Conservation (phyloP, 371 early-diverging fungal species). For the Phascolomyces articulosus region DNA sequence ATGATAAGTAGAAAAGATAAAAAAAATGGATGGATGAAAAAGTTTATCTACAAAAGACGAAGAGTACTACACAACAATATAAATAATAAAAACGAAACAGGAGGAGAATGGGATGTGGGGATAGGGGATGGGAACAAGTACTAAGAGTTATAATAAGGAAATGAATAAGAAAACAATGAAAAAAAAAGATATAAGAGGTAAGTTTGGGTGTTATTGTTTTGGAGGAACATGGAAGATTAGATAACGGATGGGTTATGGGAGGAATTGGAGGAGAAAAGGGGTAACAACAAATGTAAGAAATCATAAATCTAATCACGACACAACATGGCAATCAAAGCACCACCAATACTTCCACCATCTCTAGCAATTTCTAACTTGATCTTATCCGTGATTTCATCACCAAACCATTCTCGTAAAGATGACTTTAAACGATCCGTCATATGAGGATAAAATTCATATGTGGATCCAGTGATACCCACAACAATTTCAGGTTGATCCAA, state of each 20-base stretch:
- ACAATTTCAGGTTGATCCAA: conserved; percentile 24
- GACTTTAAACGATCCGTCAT: conserved; percentile 40
- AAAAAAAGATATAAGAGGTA: not conserved
- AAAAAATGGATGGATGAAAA: not conserved
- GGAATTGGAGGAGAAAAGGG: not conserved
- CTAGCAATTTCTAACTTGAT: conserved; percentile 42
- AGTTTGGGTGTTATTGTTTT: too few species aligned
- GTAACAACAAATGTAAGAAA: not conserved
- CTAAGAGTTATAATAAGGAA: not conserved
- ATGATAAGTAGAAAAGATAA: too few species aligned
- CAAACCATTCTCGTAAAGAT: conserved; percentile 41
- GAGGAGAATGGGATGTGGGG: too few species aligned
- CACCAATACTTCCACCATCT: conserved; percentile 52
- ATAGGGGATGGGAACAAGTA: too few species aligned
- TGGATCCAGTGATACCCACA: conserved; percentile 43
- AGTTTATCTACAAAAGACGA: conserved; percentile 4
- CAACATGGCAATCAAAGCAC: conserved; percentile 51
- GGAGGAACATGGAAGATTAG: too few species aligned
- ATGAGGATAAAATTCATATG: conserved; percentile 43
- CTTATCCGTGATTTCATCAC: conserved; percentile 22
- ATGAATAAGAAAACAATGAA: not conserved
- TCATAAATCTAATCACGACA: conserved; percentile 13
- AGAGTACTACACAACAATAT: not conserved
- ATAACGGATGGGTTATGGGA: not conserved
- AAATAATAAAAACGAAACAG: too few species aligned